A percentile compares a stretch with the other conserved stretches of the same genome.
These are phyloP conservation scores for Pelargonium fulgidum DNA, from an alignment of 441 rosid species.

Conservation along the genomic window DNA sequence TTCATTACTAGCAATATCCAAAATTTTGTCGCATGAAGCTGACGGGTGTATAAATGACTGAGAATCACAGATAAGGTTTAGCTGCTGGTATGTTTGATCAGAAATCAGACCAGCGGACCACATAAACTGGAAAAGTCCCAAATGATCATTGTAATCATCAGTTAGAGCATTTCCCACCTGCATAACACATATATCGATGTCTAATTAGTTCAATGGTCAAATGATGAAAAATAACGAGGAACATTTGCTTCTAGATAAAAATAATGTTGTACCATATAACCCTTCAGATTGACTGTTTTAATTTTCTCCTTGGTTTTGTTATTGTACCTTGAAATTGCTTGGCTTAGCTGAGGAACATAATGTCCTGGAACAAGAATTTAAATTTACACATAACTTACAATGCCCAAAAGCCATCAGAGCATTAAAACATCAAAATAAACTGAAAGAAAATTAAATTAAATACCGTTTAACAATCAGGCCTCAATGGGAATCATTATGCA, in stretches of 20 bases:
- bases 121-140: constrained; percentile 71
- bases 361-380: constrained; percentile 49
- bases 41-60: constrained; percentile 66
- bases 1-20: constrained; percentile 53
- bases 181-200: constrained; percentile 19
- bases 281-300: constrained; percentile 62
- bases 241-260: constrained; percentile 12
- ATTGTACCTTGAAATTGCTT: constrained; percentile 61
- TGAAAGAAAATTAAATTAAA: too few relatives aligned
- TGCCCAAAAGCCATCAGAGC: neutral
- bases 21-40: constrained; percentile 41
- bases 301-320: constrained; percentile 29
- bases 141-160: constrained; percentile 71
- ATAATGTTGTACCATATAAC: constrained; percentile 64
- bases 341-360: constrained; percentile 92
- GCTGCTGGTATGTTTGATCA: constrained; percentile 62
- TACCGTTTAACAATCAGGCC: too few relatives aligned
- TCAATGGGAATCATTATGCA: too few relatives aligned
- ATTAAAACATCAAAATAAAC: too few relatives aligned
- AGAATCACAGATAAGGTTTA: constrained; percentile 53
- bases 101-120: constrained; percentile 91
- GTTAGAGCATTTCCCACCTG: constrained; percentile 92
- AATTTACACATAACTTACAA: constrained; percentile 1
- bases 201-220: constrained; percentile 12
- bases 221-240: neutral